Conservation (phyloP, 2,329 filamentous ascomycete genomes). For the Cercospora nicotianae region DNA sequence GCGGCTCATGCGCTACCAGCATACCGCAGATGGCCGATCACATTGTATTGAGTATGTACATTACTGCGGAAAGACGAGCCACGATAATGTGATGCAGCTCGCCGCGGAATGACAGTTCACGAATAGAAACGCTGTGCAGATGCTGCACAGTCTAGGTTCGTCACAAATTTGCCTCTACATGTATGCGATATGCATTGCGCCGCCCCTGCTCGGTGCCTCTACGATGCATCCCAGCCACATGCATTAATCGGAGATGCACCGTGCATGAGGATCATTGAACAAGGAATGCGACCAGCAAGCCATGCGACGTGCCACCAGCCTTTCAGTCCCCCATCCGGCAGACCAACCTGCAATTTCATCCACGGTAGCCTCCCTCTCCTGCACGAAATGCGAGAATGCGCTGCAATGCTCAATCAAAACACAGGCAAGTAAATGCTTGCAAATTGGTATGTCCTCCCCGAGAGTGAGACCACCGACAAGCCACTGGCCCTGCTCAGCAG, state of each 20-base stretch:
- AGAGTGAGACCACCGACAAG: conserved; percentile 53
- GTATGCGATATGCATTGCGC: neutral
- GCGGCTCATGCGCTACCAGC: conserved; percentile 22
- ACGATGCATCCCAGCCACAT: neutral
- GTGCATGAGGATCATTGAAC: neutral
- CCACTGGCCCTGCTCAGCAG: conserved; percentile 12
- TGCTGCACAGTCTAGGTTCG: neutral
- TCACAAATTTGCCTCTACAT: neutral
- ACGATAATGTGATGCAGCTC: neutral
- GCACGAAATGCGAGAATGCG: conserved; percentile 59
- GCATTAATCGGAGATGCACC: neutral
- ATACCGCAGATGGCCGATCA: conserved; percentile 14
- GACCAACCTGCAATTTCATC: conserved; percentile 74
- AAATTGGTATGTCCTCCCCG: conserved; percentile 56
- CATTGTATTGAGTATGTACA: conserved; percentile 27
- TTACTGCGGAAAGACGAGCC: conserved; percentile 15
- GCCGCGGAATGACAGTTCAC: neutral
- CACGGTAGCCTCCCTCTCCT: conserved; percentile 55
- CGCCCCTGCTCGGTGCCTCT: neutral
- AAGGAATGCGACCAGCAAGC: neutral
- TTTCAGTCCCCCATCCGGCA: conserved; percentile 45
- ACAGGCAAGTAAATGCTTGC: conserved; percentile 89
- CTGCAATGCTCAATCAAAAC: conserved; percentile 68
- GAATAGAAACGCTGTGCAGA: conserved; percentile 2
- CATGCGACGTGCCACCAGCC: neutral